Evolutionary conservation across 139 green algal genomes (phyloP), one percentile per base, ranked within the genome.

Genomic region (Coelastrella sp.): DNA sequence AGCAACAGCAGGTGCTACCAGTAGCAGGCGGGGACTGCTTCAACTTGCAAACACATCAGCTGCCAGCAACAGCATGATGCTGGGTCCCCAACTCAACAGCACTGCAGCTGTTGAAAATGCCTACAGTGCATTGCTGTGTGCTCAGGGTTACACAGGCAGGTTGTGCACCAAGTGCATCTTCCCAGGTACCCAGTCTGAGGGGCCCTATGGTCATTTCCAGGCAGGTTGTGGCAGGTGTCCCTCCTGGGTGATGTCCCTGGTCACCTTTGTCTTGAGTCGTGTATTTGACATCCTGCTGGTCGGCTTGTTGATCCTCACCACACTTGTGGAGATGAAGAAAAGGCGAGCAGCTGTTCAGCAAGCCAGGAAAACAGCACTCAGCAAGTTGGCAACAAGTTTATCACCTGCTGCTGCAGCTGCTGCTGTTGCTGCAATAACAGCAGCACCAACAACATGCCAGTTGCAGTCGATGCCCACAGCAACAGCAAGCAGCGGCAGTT

Each of bases 291-390:
- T 87, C 15, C 9, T 7, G 4, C 63, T 87, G 6, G 65, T 87
- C 0, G 82, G 22, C 61, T 17, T 87, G 27, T 65, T 87, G 60
- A 87, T 87, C 25, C 25, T 58, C 8, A 87, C 82, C 15, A 87
- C 82, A n/a, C 82, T 87, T 9, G 63, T 63, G 6, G 82, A 87
- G 27, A 87, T 87, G 82, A 73, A 70, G 15, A 58, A 87, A 49
- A 24, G 82, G 27, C 81, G 81, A 4, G n/a, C 25, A 9, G 59
- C 61, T 49, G 81, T 86, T 19, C 9, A n/a, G 0, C n/a, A 86
- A 1, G 81, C 81, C 0, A 57, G 81, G 59, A 63, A 70, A 6
- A 15, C 9, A 24, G 24, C 81, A 9, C 3, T 86, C 15, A 17
- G 20, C n/a, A 86, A 74, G 81, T 56, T 20, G 81, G 22, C 60